Percentiles rank a stretch among this genome's conserved stretches.
phyloP scores from a whole-genome alignment of 345 rosid species.

The Salix arbutifolia region DNA sequence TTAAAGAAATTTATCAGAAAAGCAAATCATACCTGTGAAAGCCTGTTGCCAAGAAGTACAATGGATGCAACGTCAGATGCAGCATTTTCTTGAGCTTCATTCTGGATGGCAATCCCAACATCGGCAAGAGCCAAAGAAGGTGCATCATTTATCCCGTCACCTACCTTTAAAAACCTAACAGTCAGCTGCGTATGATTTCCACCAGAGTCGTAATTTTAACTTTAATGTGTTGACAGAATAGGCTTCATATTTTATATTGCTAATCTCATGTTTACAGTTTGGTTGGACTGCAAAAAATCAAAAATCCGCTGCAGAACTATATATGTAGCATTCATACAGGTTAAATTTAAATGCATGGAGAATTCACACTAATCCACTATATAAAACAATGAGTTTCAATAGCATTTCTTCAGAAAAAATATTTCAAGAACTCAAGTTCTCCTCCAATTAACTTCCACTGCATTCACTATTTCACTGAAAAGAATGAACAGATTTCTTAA shows the following conservation, averaged over 20 bases:
- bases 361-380: not conserved
- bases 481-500: not conserved
- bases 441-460: not conserved
- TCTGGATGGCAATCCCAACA: constrained; percentile 87
- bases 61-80: constrained; percentile 89
- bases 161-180: constrained; percentile 48
- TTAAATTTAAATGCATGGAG: not conserved
- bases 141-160: constrained; percentile 97
- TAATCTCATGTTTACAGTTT: not conserved
- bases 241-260: not conserved
- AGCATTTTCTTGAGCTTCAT: constrained; percentile 85
- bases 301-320: not conserved
- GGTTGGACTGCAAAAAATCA: not conserved
- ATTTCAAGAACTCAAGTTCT: not conserved
- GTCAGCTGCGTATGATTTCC: constrained; percentile 1
- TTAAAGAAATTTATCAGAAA: not conserved
- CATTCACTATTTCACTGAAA: not conserved
- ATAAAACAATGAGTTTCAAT: not conserved
- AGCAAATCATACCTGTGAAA: constrained; percentile 59
- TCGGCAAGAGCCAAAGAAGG: constrained; percentile 90
- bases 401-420: not conserved
- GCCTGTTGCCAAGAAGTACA: constrained; percentile 79
- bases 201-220: not conserved
- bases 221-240: not conserved
- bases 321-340: not conserved